Evolutionary conservation across 176 grass and related monocot genomes (phyloP).

Genomic region (Urochloa ruziziensis): DNA sequence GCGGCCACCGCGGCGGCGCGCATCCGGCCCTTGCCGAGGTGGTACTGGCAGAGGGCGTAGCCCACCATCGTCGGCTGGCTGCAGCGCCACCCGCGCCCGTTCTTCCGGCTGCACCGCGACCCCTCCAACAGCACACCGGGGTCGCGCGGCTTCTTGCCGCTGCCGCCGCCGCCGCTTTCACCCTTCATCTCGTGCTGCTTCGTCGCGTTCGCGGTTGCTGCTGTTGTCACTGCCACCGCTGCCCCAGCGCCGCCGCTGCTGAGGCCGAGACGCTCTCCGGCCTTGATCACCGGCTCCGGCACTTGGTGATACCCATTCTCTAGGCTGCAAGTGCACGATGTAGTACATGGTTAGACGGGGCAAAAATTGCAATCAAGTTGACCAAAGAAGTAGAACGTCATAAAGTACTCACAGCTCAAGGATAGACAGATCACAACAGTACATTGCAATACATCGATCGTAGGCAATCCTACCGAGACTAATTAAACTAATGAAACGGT

Average conservation of each 20-base stretch:
- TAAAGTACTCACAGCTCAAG: neutral
- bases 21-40: constrained; percentile 83
- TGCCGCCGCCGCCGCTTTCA: neutral
- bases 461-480: neutral
- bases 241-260: neutral
- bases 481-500: neutral
- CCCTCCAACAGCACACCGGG: constrained; percentile 61
- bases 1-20: constrained; percentile 13
- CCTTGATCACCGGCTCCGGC: neutral
- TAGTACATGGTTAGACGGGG: neutral
- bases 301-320: constrained; percentile 25
- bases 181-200: constrained; percentile 28
- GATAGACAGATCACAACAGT: neutral
- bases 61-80: constrained; percentile 81
- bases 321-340: constrained; percentile 26
- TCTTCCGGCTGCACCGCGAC: constrained; percentile 92
- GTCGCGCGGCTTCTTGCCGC: constrained; percentile 35
- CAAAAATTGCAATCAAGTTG: neutral
- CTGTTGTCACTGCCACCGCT: neutral
- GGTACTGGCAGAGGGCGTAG: constrained; percentile 92
- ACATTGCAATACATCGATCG: neutral
- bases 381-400: neutral
- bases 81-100: constrained; percentile 94
- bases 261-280: neutral
- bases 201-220: neutral